Evolutionary conservation across 768 basidiomycete species (phyloP).

Genomic region (Suillus ampliporus): DNA sequence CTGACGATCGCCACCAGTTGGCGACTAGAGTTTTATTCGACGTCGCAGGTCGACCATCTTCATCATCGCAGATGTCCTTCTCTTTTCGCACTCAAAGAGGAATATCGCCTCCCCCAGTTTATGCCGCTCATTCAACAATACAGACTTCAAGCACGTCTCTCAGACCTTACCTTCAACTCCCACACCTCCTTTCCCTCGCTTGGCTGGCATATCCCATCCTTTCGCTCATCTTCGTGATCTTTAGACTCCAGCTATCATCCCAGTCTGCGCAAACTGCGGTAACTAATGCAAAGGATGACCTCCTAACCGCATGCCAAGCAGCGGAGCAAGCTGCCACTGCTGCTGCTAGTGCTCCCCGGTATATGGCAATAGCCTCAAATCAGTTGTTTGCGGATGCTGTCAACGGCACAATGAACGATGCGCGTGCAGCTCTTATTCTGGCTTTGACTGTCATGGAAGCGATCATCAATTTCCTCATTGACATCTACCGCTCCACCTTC

Average conservation of each 20-base stretch:
- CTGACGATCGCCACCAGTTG: slow-evolving; percentile 18
- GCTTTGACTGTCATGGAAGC: slow-evolving; percentile 85
- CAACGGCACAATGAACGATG: slow-evolving; percentile 78
- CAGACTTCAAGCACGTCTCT: slow-evolving; percentile 46
- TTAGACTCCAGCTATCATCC: slow-evolving; percentile 78
- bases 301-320: slow-evolving; percentile 85
- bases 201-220: slow-evolving; percentile 93
- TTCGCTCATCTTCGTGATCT: slow-evolving; percentile 87
- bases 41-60: slow-evolving; percentile 46
- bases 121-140: slow-evolving; percentile 54
- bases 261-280: slow-evolving; percentile 71
- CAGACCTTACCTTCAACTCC: slow-evolving; percentile 83
- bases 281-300: slow-evolving; percentile 69
- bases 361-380: slow-evolving; percentile 85
- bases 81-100: slow-evolving; percentile 34
- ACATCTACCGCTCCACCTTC: slow-evolving; percentile 91
- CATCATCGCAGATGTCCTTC: slow-evolving; percentile 32
- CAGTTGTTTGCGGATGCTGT: slow-evolving; percentile 77
- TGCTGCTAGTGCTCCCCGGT: slow-evolving; percentile 87
- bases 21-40: slow-evolving; percentile 16
- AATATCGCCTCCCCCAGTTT: slow-evolving; percentile 56
- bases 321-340: slow-evolving; percentile 83
- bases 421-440: slow-evolving; percentile 73
- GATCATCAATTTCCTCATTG: slow-evolving; percentile 90
- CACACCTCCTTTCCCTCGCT: slow-evolving; percentile 83